Evolutionary conservation across 805 yeast genomes (phyloP).

Genomic region (Sungouiozyma ichnusensis): DNA sequence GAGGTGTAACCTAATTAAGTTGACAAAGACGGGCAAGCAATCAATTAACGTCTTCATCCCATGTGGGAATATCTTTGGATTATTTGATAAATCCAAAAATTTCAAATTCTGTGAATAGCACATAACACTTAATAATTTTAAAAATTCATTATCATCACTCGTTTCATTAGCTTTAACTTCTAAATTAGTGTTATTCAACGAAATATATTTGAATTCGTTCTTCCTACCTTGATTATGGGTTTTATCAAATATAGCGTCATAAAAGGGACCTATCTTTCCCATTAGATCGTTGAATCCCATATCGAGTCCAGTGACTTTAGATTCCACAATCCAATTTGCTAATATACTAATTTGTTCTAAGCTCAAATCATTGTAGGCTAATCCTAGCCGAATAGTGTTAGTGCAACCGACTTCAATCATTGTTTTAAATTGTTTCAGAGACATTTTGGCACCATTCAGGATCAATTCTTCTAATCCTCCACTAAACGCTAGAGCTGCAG

Average conservation of each 20-base stretch:
- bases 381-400: constrained; percentile 55
- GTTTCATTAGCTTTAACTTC: constrained; percentile 37
- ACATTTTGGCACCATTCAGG: constrained; percentile 71
- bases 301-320: constrained; percentile 57
- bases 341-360: constrained; percentile 46
- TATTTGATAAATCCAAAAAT: constrained; percentile 71
- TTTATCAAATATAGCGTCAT: constrained; percentile 17
- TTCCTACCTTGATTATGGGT: constrained; percentile 17
- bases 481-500: constrained; percentile 62
- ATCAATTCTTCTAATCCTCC: constrained; percentile 75
- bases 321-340: constrained; percentile 46
- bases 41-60: constrained; percentile 42
- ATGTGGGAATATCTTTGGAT: constrained; percentile 57
- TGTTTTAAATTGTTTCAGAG: constrained; percentile 39
- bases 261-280: constrained; percentile 26
- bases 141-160: constrained; percentile 23
- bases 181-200: constrained; percentile 59
- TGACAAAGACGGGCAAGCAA: constrained; percentile 61
- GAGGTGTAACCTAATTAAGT: constrained; percentile 54
- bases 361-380: constrained; percentile 66
- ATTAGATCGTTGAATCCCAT: constrained; percentile 68
- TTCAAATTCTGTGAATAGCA: constrained; percentile 48
- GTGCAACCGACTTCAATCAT: constrained; percentile 53
- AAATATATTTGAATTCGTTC: constrained; percentile 36
- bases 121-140: constrained; percentile 35